phyloP scores from a whole-genome alignment of 208 protist species.

The Endotrypanum monterogeii region DNA sequence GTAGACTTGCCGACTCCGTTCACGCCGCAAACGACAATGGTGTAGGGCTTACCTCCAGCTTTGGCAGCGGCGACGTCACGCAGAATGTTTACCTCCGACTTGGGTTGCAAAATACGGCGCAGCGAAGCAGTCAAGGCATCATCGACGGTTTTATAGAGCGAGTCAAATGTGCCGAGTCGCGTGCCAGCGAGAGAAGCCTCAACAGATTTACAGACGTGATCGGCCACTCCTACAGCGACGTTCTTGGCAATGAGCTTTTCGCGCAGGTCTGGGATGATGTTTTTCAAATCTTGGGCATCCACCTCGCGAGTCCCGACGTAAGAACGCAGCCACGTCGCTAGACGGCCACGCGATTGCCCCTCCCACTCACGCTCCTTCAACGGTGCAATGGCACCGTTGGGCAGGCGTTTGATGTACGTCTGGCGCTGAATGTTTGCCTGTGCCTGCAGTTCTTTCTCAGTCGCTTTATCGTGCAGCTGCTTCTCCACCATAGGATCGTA shows the following conservation, averaged over 20 bases:
- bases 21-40: conserved; percentile 98
- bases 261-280: conserved; percentile 91
- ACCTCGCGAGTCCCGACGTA: conserved; percentile 81
- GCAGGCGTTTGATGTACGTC: conserved; percentile 78
- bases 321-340: conserved; percentile 77
- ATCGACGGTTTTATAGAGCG: conserved; percentile 80
- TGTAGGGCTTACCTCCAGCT: conserved; percentile 90
- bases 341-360: conserved; percentile 60
- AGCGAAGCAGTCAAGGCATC: conserved; percentile 89
- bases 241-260: conserved; percentile 98
- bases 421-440: conserved; percentile 66
- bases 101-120: conserved; percentile 96
- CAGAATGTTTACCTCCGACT: conserved; percentile 95
- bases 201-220: conserved; percentile 96
- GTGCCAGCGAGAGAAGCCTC: conserved; percentile 89
- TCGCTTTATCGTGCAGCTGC: conserved; percentile 43
- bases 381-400: conserved; percentile 61
- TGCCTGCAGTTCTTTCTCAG: conserved; percentile 70
- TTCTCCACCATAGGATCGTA: conserved; percentile 28
- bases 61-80: conserved; percentile 82
- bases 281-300: conserved; percentile 86
- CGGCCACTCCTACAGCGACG: conserved; percentile 97
- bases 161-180: conserved; percentile 92
- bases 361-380: conserved; percentile 86
- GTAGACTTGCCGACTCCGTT: conserved; percentile 99